These are phyloP conservation scores for Rhizoclosmatium globosum DNA, from an alignment of 192 early-diverging fungal species.

Conservation along the genomic window DNA sequence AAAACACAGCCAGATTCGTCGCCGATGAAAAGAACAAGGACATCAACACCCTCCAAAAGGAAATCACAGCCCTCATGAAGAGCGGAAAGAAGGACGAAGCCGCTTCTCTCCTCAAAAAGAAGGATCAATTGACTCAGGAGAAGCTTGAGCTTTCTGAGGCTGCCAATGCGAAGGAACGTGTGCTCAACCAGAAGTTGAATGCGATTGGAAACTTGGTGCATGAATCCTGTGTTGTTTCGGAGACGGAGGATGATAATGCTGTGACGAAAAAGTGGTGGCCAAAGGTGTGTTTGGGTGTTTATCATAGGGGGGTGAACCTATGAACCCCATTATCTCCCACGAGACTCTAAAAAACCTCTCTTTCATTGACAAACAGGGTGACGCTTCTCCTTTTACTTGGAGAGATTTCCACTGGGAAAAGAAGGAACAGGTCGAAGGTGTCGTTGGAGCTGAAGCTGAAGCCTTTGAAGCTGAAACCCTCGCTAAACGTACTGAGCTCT, in stretches of 20 bases:
- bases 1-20: slow-evolving; percentile 74
- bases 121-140: slow-evolving; percentile 75
- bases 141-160: slow-evolving; percentile 67
- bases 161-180: slow-evolving; percentile 71
- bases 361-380: slow-evolving; percentile 2
- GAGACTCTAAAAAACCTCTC: too few relatives aligned
- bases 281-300: too few relatives aligned
- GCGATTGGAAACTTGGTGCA: slow-evolving; percentile 95
- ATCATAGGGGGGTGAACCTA: too few relatives aligned
- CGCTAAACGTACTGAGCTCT: not conserved
- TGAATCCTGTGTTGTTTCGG: slow-evolving; percentile 84
- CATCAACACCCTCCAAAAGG: slow-evolving; percentile 91
- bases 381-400: not conserved
- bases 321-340: too few relatives aligned
- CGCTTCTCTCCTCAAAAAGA: slow-evolving; percentile 73
- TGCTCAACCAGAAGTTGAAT: slow-evolving; percentile 68
- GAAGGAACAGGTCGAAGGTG: too few relatives aligned
- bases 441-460: slow-evolving; percentile 25
- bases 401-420: slow-evolving; percentile 9
- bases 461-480: slow-evolving; percentile 13
- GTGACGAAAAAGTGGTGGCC: slow-evolving; percentile 63
- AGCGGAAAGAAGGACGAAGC: slow-evolving; percentile 83
- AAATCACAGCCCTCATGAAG: slow-evolving; percentile 90
- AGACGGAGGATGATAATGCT: slow-evolving; percentile 77
- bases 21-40: slow-evolving; percentile 91